A percentile compares a stretch with the other conserved stretches of the same genome.
Conservation (phyloP, 805 yeast genomes). For the Wickerhamomyces sydowiorum region DNA sequence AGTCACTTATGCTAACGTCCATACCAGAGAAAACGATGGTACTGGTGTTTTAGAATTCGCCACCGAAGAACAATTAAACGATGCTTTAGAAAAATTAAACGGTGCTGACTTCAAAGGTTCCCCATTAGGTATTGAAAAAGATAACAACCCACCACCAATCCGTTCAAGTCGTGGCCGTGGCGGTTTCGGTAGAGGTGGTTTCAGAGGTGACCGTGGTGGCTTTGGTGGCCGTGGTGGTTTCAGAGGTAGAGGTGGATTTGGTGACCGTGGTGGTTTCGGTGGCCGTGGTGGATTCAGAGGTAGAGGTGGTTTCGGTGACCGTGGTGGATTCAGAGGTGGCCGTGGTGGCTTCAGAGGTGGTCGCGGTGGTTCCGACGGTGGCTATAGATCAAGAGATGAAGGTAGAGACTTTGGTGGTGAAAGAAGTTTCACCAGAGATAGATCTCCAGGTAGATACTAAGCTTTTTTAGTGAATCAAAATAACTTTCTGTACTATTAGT, state of each 20-base stretch:
- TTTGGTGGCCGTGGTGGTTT: constrained; percentile 38
- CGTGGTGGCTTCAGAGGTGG: constrained; percentile 26
- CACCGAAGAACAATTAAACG: constrained; percentile 67
- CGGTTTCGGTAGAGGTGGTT: constrained; percentile 30
- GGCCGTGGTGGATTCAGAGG: constrained; percentile 38
- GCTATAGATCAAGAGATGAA: constrained; percentile 26
- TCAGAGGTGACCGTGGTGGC: constrained; percentile 37
- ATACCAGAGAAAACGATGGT: constrained; percentile 39
- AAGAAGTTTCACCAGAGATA: constrained; percentile 51
- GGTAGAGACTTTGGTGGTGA: constrained; percentile 28
- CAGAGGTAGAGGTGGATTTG: constrained; percentile 25
- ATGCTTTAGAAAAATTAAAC: constrained; percentile 70
- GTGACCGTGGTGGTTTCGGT: constrained; percentile 24
- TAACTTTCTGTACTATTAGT: not conserved
- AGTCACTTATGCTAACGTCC: constrained; percentile 52
- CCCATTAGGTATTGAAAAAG: constrained; percentile 71
- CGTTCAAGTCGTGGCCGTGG: constrained; percentile 40
- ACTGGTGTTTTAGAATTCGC: constrained; percentile 42
- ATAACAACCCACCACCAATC: constrained; percentile 47
- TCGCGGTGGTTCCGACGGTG: constrained; percentile 33
- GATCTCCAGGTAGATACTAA: constrained; percentile 73
- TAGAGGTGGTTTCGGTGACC: constrained; percentile 28
- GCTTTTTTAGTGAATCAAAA: not conserved
- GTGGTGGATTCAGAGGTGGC: constrained; percentile 9
- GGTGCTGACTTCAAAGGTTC: constrained; percentile 67